Evolutionary conservation across 306 rosid genomes (phyloP).

Genomic region (Cucurbita ficifolia): DNA sequence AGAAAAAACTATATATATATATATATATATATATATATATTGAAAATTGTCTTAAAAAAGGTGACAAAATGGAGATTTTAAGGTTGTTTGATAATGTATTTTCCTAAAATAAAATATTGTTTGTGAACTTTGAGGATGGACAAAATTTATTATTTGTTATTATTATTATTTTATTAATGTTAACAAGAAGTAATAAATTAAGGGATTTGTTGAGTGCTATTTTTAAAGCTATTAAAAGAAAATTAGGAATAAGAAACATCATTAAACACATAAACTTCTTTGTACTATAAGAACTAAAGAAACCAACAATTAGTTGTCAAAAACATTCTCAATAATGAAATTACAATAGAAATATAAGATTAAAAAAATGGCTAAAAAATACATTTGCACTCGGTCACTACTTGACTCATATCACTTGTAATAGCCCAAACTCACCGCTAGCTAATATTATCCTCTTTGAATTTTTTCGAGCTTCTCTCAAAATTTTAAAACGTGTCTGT

Average conservation of each 20-base stretch:
- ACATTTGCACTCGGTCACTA: too few species aligned
- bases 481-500: too few species aligned
- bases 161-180: too few species aligned
- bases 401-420: too few species aligned
- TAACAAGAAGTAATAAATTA: neutral
- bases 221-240: neutral
- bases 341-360: neutral
- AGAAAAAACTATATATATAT: too few species aligned
- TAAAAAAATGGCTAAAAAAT: neutral
- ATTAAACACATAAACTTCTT: neutral
- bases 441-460: too few species aligned
- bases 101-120: neutral
- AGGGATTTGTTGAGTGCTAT: neutral
- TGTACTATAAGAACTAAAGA: neutral
- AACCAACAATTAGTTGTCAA: neutral
- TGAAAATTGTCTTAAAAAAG: too few species aligned
- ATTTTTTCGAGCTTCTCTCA: too few species aligned
- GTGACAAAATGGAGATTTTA: neutral
- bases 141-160: neutral
- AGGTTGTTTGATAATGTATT: neutral
- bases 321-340: neutral
- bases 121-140: neutral
- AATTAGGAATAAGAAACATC: neutral
- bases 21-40: too few species aligned
- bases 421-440: too few species aligned